phyloP scores from a whole-genome alignment of 78 protist genomes.

The Speleostelium caveatum region DNA sequence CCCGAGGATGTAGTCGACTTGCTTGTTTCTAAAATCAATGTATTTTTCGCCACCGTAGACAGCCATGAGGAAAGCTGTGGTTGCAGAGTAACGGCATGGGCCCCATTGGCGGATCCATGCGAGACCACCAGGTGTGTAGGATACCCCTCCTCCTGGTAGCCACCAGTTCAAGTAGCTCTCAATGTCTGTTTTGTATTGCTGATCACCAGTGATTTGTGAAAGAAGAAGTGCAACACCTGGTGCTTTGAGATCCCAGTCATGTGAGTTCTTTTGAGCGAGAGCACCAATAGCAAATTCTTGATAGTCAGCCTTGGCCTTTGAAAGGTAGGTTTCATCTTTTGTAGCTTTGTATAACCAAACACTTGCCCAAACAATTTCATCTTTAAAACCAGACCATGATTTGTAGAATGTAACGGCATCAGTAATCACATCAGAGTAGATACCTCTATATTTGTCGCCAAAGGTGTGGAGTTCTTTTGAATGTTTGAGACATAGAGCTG shows the following conservation, averaged over 20 bases:
- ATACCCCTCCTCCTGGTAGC: conserved; percentile 68
- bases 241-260: conserved; percentile 71
- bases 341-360: conserved; percentile 69
- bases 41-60: conserved; percentile 66
- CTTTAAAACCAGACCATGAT: conserved; percentile 62
- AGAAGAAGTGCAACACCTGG: conserved; percentile 34
- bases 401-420: conserved; percentile 59
- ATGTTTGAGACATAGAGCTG: conserved; percentile 33
- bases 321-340: neutral
- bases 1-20: conserved; percentile 49
- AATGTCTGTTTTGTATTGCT: conserved; percentile 2
- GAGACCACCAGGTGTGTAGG: conserved; percentile 73
- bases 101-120: conserved; percentile 67
- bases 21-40: conserved; percentile 10
- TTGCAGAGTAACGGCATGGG: conserved; percentile 47
- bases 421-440: conserved; percentile 47
- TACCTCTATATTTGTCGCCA: conserved; percentile 64
- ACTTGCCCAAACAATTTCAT: conserved; percentile 71
- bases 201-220: conserved; percentile 7
- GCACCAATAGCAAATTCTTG: neutral
- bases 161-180: conserved; percentile 49
- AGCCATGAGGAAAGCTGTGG: conserved; percentile 31
- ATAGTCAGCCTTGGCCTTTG: conserved; percentile 27
- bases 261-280: conserved; percentile 50
- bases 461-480: conserved; percentile 42